phyloP scores from a whole-genome alignment of 139 green algal genomes.

The Mesostigma viride region DNA sequence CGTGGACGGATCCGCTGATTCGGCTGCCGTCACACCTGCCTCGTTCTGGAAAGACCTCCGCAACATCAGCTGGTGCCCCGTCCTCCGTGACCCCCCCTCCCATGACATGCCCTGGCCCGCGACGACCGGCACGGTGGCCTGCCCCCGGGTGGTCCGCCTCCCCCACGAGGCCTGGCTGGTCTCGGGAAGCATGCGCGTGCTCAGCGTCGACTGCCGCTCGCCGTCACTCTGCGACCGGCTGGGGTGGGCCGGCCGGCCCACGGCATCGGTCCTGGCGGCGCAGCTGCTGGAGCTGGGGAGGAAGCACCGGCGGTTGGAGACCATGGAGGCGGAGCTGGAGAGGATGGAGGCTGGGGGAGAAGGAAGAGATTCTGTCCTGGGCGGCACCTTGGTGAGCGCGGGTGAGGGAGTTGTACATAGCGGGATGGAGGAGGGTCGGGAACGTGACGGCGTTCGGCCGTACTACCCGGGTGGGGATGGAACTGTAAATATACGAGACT shows the following conservation, averaged over 20 bases:
- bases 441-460: too few relatives aligned
- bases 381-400: neutral
- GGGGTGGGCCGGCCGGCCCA: conserved; percentile 37
- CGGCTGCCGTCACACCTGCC: neutral
- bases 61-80: conserved; percentile 46
- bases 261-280: conserved; percentile 30
- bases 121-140: conserved; percentile 17
- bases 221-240: conserved; percentile 33
- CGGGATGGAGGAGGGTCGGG: too few relatives aligned
- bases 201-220: conserved; percentile 46
- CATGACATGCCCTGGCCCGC: conserved; percentile 46
- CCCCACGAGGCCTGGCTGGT: conserved; percentile 48
- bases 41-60: conserved; percentile 43
- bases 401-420: too few relatives aligned
- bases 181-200: conserved; percentile 33
- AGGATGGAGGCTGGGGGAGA: too few relatives aligned
- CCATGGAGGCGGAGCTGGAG: too few relatives aligned
- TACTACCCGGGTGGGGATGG: too few relatives aligned
- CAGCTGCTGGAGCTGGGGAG: conserved; percentile 38
- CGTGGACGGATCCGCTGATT: too few relatives aligned
- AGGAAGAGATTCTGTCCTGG: too few relatives aligned
- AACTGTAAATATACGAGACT: too few relatives aligned
- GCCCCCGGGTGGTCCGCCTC: conserved; percentile 39
- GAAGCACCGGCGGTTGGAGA: neutral
- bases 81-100: conserved; percentile 31